Percentiles rank a stretch among this genome's conserved stretches.
Conservation (phyloP, 345 rosid genomes). For the Pistacia integerrima region DNA sequence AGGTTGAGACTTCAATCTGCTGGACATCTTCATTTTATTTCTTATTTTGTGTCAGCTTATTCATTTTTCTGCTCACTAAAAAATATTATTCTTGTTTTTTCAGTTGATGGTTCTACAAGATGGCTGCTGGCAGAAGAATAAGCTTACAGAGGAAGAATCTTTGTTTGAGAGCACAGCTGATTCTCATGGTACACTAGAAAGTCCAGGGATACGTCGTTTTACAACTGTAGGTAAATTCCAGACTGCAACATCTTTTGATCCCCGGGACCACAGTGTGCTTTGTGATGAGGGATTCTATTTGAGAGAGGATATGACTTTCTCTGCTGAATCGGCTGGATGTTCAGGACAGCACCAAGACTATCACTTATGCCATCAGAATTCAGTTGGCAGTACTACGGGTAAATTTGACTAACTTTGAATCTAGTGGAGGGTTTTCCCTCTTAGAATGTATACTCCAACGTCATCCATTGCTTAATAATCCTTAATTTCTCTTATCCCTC, state of each 20-base stretch:
- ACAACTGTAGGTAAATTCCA: conserved; percentile 15
- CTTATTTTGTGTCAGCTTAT: not conserved
- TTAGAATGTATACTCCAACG: conserved; percentile 1
- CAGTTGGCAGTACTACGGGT: conserved; percentile 46
- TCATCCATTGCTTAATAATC: not conserved
- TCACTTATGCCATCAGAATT: conserved; percentile 22
- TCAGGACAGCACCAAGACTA: conserved; percentile 22
- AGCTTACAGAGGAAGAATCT: conserved; percentile 36
- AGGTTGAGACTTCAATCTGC: conserved; percentile 48
- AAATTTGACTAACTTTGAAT: conserved; percentile 24
- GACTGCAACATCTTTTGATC: conserved; percentile 17
- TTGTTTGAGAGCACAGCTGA: conserved; percentile 42
- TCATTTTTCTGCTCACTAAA: not conserved
- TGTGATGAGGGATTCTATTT: conserved; percentile 25
- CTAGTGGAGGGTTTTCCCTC: not conserved
- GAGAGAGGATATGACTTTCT: conserved; percentile 28
- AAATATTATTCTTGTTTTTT: conserved; percentile 3
- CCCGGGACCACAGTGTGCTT: conserved; percentile 15
- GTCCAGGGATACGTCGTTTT: conserved; percentile 20
- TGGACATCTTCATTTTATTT: conserved; percentile 8
- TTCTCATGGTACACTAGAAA: conserved; percentile 29
- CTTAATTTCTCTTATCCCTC: too few relatives aligned
- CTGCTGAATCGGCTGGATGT: conserved; percentile 23
- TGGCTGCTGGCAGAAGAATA: conserved; percentile 43
- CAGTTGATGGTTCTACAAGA: conserved; percentile 51